phyloP scores from a whole-genome alignment of 805 yeast species.

The Metschnikowia gelsemii region DNA sequence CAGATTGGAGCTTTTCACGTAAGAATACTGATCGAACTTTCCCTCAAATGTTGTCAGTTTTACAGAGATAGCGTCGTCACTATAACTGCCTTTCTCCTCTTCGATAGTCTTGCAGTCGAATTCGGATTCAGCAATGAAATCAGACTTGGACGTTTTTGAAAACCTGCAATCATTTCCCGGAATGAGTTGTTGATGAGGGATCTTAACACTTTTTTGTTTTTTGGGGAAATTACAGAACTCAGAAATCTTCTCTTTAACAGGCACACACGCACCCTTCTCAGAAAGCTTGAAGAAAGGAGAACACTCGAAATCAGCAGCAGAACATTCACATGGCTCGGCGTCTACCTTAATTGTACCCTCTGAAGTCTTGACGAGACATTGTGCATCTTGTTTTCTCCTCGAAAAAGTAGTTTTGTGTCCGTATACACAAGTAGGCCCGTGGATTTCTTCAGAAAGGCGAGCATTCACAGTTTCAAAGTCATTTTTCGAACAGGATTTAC shows the following conservation, averaged over 20 bases:
- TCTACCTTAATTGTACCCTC: conserved; percentile 46
- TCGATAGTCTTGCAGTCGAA: conserved; percentile 17
- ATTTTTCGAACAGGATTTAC: conserved; percentile 40
- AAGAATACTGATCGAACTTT: conserved; percentile 52
- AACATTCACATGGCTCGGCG: conserved; percentile 64
- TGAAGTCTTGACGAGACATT: conserved; percentile 57
- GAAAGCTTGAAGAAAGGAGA: conserved; percentile 43
- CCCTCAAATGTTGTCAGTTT: conserved; percentile 50
- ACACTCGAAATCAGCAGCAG: conserved; percentile 70
- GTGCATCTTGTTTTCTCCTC: conserved; percentile 63
- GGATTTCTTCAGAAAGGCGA: conserved; percentile 33
- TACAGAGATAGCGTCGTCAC: conserved; percentile 32
- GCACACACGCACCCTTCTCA: conserved; percentile 48
- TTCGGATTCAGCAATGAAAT: conserved; percentile 17
- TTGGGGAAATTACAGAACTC: conserved; percentile 26
- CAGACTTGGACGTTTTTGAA: conserved; percentile 22
- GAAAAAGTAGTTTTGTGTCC: conserved; percentile 65
- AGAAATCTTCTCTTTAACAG: conserved; percentile 25
- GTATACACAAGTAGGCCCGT: conserved; percentile 53
- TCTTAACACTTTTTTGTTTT: conserved; percentile 22
- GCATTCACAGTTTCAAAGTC: conserved; percentile 72
- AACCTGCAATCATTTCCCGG: conserved; percentile 48
- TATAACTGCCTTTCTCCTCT: conserved; percentile 9
- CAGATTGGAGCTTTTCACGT: conserved; percentile 30
- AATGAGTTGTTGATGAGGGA: conserved; percentile 41